Percentiles rank a stretch among this genome's conserved stretches.
phyloP scores from a whole-genome alignment of 345 rosid species.

The Pistacia vera region DNA sequence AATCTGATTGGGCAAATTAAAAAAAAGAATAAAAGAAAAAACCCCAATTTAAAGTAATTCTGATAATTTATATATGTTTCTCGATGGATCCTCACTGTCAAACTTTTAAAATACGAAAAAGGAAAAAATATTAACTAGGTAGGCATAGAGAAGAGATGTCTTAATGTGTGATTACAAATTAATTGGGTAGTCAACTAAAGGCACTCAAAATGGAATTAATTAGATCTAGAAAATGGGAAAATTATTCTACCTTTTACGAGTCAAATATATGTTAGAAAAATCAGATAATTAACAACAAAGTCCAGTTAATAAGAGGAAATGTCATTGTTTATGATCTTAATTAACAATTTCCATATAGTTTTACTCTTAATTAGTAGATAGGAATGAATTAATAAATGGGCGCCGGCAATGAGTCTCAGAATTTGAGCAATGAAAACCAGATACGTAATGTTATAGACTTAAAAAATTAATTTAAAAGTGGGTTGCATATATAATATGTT shows the following conservation, averaged over 20 bases:
- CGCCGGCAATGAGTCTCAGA: neutral
- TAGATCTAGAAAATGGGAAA: neutral
- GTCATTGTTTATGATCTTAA: neutral
- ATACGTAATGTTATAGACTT: too few relatives aligned
- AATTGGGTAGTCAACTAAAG: neutral
- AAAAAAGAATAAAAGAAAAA: neutral
- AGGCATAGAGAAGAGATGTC: neutral
- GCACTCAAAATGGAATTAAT: neutral
- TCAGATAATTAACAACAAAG: neutral
- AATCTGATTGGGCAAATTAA: constrained; percentile 20
- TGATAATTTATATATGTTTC: neutral
- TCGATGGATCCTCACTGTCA: neutral
- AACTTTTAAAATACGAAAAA: neutral
- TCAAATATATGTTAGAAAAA: neutral
- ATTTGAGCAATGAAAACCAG: neutral
- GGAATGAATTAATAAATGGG: neutral
- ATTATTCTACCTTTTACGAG: neutral
- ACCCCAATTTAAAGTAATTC: neutral
- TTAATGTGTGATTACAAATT: neutral
- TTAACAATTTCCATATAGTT: neutral
- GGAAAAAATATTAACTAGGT: too few relatives aligned
- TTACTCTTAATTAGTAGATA: neutral
- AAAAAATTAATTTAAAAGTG: too few relatives aligned
- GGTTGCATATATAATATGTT: too few relatives aligned
- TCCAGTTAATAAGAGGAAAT: neutral